Evolutionary conservation across 2,329 filamentous ascomycete species (phyloP).

Genomic region (Botrytis tulipae): DNA sequence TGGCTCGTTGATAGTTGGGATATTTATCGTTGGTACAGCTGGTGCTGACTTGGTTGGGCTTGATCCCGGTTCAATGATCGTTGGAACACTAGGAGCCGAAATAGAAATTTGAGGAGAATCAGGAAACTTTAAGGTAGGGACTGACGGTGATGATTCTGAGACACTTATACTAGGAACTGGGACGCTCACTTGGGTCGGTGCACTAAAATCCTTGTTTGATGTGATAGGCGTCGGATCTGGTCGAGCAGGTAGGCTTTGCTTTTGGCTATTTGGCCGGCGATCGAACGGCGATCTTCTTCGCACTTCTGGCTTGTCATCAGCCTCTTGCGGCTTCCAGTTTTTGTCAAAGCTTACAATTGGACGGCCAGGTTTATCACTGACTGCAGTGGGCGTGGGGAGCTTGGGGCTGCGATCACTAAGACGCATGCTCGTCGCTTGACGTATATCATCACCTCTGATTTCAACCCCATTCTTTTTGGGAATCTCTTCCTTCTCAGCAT

Average conservation of each 20-base stretch:
- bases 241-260: constrained; percentile 32
- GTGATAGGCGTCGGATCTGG: constrained; percentile 34
- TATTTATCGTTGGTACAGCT: constrained; percentile 32
- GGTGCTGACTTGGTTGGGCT: constrained; percentile 30
- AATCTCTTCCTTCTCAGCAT: constrained; percentile 36
- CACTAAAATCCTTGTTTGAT: constrained; percentile 42
- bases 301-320: constrained; percentile 66
- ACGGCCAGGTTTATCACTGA: constrained; percentile 85
- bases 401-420: constrained; percentile 83
- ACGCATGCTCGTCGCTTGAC: constrained; percentile 84
- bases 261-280: constrained; percentile 29
- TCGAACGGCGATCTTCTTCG: constrained; percentile 38
- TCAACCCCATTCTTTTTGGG: constrained; percentile 72
- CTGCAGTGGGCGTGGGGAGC: constrained; percentile 82
- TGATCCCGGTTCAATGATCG: constrained; percentile 39
- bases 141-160: constrained; percentile 30
- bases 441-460: constrained; percentile 82
- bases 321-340: constrained; percentile 66
- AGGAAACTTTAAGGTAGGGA: constrained; percentile 38
- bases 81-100: constrained; percentile 31
- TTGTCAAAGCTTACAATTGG: constrained; percentile 97
- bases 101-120: constrained; percentile 34
- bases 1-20: constrained; percentile 32
- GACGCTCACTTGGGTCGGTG: constrained; percentile 47
- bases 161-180: constrained; percentile 37